Conservation (phyloP, 1,139 yeast species). For the Chernovozyma aurita region DNA sequence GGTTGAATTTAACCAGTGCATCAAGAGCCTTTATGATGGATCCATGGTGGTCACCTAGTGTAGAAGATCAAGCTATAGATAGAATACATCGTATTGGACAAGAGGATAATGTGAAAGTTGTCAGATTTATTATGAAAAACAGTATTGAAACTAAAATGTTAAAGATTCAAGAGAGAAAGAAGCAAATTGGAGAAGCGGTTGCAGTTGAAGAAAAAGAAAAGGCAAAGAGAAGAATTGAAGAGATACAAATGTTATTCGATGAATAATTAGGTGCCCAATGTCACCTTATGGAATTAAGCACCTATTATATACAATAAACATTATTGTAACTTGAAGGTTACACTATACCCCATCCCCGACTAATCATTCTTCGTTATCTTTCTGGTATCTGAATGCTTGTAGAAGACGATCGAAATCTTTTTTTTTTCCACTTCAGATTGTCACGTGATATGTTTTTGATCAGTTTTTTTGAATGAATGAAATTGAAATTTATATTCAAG, state of each 20-base stretch:
- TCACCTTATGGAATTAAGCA: no score
- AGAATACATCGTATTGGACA: constrained; percentile 93
- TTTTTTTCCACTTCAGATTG: no score
- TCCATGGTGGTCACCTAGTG: constrained; percentile 97
- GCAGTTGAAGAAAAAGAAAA: constrained; percentile 77
- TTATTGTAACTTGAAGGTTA: no score
- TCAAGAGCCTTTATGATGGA: constrained; percentile 89
- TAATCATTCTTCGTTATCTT: no score
- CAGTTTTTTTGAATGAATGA: neutral
- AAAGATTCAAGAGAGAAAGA: constrained; percentile 79
- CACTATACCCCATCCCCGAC: no score
- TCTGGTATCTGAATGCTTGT: no score
- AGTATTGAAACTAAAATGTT: constrained; percentile 92
- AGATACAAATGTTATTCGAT: constrained; percentile 72
- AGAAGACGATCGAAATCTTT: no score
- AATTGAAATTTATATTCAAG: no score
- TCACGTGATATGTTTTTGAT: neutral
- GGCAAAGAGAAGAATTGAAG: constrained; percentile 71
- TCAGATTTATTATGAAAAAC: constrained; percentile 74
- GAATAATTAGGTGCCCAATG: no score
- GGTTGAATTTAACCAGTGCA: constrained; percentile 83
- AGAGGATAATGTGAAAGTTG: constrained; percentile 62
- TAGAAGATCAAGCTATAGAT: constrained; percentile 94
- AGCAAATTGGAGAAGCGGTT: constrained; percentile 80
- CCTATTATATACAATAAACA: no score